A percentile compares a stretch with the other conserved stretches of the same genome.
These are phyloP conservation scores for Marchantia paleacea DNA, from an alignment of 225 moss, liverwort and hornwort genomes.

Conservation along the genomic window DNA sequence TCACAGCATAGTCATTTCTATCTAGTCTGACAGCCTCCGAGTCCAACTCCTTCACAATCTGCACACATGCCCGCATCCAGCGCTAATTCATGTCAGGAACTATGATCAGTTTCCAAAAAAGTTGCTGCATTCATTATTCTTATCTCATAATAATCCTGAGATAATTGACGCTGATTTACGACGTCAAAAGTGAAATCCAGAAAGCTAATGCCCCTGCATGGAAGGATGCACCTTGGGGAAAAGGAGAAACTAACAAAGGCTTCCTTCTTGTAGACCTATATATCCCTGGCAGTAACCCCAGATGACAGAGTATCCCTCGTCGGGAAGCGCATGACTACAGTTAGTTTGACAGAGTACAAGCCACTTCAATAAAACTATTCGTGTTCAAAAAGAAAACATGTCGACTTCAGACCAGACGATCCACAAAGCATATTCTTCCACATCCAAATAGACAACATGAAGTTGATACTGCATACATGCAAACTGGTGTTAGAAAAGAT, in stretches of 20 bases:
- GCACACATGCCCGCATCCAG: slow-evolving; percentile 9
- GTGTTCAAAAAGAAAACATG: no score
- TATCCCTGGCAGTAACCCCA: no score
- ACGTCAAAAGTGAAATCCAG: not conserved
- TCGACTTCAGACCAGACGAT: no score
- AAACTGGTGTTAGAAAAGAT: not conserved
- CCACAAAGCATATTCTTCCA: no score
- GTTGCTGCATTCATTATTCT: no score
- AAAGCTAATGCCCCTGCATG: not conserved
- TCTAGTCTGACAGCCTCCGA: slow-evolving; percentile 5
- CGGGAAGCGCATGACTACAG: no score
- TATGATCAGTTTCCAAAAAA: not conserved
- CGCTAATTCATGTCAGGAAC: not conserved
- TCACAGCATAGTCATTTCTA: slow-evolving; percentile 15
- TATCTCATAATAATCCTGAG: not conserved
- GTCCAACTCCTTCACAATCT: slow-evolving; percentile 13
- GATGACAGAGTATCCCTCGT: no score
- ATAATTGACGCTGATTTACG: not conserved
- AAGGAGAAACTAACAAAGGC: no score
- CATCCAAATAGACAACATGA: not conserved
- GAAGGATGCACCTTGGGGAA: not conserved
- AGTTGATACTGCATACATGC: not conserved
- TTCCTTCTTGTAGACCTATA: no score
- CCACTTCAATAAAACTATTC: not conserved
- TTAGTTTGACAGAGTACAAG: not conserved